Evolutionary conservation across 192 early-diverging fungal species (phyloP), one percentile per base, ranked within the genome.

Genomic region (Entomortierella beljakovae): DNA sequence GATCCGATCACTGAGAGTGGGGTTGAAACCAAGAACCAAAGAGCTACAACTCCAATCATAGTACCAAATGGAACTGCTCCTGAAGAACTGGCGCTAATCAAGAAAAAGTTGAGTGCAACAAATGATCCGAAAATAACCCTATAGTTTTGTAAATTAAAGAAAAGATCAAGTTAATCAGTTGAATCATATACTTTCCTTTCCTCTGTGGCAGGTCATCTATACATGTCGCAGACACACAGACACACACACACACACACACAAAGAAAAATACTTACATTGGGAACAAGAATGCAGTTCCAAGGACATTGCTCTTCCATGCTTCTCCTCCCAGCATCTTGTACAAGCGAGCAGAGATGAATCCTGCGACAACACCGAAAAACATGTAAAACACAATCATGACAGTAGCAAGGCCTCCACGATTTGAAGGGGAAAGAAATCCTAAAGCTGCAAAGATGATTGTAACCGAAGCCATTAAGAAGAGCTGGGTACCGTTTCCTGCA

Each of bases 261-360:
- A 13, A 1, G n/a, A 35, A 11, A 57, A 34, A 53, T 29, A 66
- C 77, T 87, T 84, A 94, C 89, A 85, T 86, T 18, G 87, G 97
- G 33, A 99, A 88, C 62, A 98, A 85, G 51, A 94, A 87, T 3
- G 93, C 91, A 2, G 94, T 94, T 13, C 94, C 71, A 42, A 94
- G 58, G 18, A 97, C 90, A 58, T 96, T 98, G 57, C 85, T 82
- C 73, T 92, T 94, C 90, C 95, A 95, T 26, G 88, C 80, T 54
- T 93, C 91, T 18, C 97, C 97, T 6, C 92, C 93, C 80, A 94
- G 92, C 90, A 96, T 94, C 73, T 97, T 97, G 83, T 98, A 99
- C 57, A 92, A 51, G 37, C 96, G 88, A 6, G 96, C 94, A 15
- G 96, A 95, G 31, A 91, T 81, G 70, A 92, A 98, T 33, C 97